phyloP scores from a whole-genome alignment of 2,329 filamentous ascomycete species.

The Rhynchosporium agropyri region DNA sequence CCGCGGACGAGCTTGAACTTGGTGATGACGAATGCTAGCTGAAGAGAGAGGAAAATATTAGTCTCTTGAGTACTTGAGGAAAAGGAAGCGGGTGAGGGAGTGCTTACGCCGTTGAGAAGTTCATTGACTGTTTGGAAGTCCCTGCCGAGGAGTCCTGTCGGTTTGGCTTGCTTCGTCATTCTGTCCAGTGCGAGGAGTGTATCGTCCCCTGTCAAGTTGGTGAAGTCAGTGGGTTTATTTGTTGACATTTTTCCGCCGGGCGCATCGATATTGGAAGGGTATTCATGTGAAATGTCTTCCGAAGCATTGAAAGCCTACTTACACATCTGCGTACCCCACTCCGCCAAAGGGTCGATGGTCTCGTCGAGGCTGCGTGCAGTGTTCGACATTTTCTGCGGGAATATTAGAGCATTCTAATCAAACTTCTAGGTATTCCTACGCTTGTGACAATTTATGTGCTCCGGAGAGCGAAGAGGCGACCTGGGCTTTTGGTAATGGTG shows the following conservation, averaged over 20 bases:
- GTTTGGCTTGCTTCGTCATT: not conserved
- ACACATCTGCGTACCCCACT: not conserved
- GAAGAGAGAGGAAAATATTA: too few species aligned
- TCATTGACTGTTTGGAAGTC: not conserved
- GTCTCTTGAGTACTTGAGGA: too few species aligned
- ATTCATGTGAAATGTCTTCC: too few species aligned
- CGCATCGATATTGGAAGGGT: too few species aligned
- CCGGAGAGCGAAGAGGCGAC: too few species aligned
- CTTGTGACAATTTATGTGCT: too few species aligned
- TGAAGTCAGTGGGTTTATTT: not conserved
- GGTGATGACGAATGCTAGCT: not conserved
- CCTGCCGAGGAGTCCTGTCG: not conserved
- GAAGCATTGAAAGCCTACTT: not conserved
- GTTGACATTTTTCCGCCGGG: too few species aligned
- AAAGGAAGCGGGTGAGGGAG: too few species aligned
- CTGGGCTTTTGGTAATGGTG: too few species aligned
- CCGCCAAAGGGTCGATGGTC: not conserved
- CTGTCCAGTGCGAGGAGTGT: not conserved
- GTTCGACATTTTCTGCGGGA: not conserved
- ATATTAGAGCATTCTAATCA: not conserved
- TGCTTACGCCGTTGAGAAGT: conserved; percentile 1
- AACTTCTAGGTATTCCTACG: too few species aligned
- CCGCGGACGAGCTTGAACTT: conserved; percentile 10
- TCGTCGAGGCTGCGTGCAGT: not conserved
- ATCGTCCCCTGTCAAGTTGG: not conserved